Evolutionary conservation across 495 filamentous ascomycete genomes (phyloP).

Genomic region (Aspergillus nidulans): DNA sequence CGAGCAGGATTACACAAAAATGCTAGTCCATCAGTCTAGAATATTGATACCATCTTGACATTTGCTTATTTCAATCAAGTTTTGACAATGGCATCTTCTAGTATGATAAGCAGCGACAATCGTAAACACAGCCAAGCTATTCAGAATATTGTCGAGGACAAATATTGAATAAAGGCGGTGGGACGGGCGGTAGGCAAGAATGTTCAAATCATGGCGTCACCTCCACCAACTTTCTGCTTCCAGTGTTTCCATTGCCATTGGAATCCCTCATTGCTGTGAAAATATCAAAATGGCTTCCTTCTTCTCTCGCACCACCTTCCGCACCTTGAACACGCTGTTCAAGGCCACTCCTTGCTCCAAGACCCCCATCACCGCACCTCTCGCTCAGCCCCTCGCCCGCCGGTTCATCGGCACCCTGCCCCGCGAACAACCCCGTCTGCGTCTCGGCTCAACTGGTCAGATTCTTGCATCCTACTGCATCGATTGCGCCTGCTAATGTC

Average conservation of each 20-base stretch:
- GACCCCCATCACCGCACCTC: constrained; percentile 17
- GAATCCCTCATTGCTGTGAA: not conserved
- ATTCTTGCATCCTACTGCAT: not conserved
- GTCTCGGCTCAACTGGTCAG: constrained; percentile 51
- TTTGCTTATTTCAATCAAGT: too few species aligned
- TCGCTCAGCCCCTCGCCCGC: constrained; percentile 28
- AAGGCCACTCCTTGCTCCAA: constrained; percentile 23
- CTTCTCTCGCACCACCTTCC: constrained; percentile 25
- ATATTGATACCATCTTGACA: too few species aligned
- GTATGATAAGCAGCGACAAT: too few species aligned
- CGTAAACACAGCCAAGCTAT: too few species aligned
- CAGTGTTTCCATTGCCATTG: not conserved
- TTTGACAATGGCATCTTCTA: too few species aligned
- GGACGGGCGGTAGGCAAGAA: not conserved
- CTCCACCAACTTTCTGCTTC: not conserved
- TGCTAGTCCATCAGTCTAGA: too few species aligned
- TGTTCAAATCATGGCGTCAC: not conserved
- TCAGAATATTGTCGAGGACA: too few species aligned
- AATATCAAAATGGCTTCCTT: constrained; percentile 29
- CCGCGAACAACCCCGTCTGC: constrained; percentile 55
- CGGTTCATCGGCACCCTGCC: constrained; percentile 29
- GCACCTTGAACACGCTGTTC: constrained; percentile 24
- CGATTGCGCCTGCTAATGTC: not conserved
- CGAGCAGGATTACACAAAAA: too few species aligned
- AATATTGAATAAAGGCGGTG: not conserved